Base-by-base conservation (phyloP, 768 basidiomycete species). In the Xerocomellus chrysenteron region DNA sequence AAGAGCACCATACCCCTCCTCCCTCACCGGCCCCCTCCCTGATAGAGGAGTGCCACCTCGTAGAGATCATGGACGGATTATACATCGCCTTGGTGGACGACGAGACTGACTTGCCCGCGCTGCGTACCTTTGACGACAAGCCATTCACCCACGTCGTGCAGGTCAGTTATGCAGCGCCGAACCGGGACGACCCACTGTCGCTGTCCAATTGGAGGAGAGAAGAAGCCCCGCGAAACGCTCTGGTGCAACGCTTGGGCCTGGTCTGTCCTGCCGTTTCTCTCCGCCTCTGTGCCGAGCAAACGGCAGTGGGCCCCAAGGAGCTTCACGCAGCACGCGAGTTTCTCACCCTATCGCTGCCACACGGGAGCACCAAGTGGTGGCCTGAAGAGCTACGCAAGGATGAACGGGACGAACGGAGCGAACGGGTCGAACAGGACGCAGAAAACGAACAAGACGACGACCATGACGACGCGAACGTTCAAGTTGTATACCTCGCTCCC, bases 321-420 rank as follows among this genome's bases (percentile, higher is more conserved):
- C 70, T 81, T 5, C 59, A 73, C 30, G 68, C 68, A 1, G 77
- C 74, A 9, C 71, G 80, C 26, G 79, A 80, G 57, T 79, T 80
- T 60, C 64, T 81, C 36, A 70, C 69, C 7, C 62, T 78, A 9
- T 72, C 73, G 17, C 58, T 80, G 42, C 79, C 78, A 2, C 68
- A 74, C 45, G 47, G 45, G 14, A 57, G 28, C 19, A 7, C 12
- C 5, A 30, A 32, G 44, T 46, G 57, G 52, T 57, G 52, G 45
- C 45, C 48, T 16, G 26, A 49, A 17, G 39, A 28, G n/a, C 33
- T 33, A 4, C 47, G 36, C 33, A 12, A 32, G 3, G 26, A 19
- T 5, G 42, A 9, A 8, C 13, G 2, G 17, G 12, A 4, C 2
- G 1, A 24, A 33, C 5, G 3, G 8, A 2, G 19, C 9, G 24